These are phyloP conservation scores for Candida vaughaniae DNA, from an alignment of 805 yeast species.

Conservation along the genomic window DNA sequence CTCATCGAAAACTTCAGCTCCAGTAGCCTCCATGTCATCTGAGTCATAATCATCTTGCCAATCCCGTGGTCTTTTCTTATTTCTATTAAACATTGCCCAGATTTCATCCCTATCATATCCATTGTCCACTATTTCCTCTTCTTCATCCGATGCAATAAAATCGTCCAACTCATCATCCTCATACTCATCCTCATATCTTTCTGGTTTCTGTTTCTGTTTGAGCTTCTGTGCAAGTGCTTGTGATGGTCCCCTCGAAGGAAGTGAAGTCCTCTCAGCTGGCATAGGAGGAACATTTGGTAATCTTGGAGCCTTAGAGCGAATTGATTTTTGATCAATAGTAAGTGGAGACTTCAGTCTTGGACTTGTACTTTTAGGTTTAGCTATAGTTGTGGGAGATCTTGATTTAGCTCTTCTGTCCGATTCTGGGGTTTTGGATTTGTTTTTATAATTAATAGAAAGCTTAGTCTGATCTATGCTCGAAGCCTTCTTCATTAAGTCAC, in stretches of 20 bases:
- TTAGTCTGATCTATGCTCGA: slow-evolving; percentile 51
- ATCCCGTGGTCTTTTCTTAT: slow-evolving; percentile 50
- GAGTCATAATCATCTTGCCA: slow-evolving; percentile 39
- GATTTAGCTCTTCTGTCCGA: background rate
- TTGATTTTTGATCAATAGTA: background rate
- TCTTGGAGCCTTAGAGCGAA: background rate
- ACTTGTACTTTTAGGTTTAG: background rate
- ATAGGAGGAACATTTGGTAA: background rate
- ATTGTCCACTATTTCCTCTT: slow-evolving; percentile 41
- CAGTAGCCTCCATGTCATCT: slow-evolving; percentile 93
- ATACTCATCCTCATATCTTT: slow-evolving; percentile 3
- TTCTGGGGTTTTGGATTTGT: slow-evolving; percentile 33
- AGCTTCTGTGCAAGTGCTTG: slow-evolving; percentile 49
- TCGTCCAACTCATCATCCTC: slow-evolving; percentile 32
- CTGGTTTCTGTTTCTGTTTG: slow-evolving; percentile 20
- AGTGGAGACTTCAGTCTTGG: background rate
- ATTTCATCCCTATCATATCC: slow-evolving; percentile 84
- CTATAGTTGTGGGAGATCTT: background rate
- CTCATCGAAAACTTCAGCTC: slow-evolving; percentile 82
- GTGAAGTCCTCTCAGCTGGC: slow-evolving; percentile 20
- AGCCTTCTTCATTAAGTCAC: slow-evolving; percentile 70
- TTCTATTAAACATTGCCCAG: slow-evolving; percentile 79
- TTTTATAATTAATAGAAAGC: slow-evolving; percentile 36
- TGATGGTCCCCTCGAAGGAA: slow-evolving; percentile 59
- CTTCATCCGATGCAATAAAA: slow-evolving; percentile 59